phyloP scores from a whole-genome alignment of 176 grass and related monocot species.

The Aegilops speltoides region DNA sequence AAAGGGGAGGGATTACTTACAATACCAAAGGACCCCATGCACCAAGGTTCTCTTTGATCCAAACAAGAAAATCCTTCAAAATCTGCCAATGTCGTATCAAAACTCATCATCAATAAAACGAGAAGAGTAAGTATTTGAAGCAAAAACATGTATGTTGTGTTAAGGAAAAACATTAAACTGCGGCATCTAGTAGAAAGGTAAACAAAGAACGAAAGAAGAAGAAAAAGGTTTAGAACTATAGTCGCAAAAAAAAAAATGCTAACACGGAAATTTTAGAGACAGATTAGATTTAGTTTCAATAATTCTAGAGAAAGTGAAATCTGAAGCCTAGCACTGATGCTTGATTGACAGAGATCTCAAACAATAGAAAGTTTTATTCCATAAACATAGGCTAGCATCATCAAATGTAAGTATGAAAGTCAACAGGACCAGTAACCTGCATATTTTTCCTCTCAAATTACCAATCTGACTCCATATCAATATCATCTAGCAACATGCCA shows the following conservation, averaged over 20 bases:
- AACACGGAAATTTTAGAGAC: background rate
- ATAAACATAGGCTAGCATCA: background rate
- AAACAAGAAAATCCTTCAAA: slow-evolving; percentile 89
- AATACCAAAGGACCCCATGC: slow-evolving; percentile 97
- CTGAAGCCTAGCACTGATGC: background rate
- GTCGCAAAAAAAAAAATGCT: background rate
- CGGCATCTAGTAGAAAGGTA: background rate
- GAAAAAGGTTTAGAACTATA: background rate
- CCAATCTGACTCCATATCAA: background rate
- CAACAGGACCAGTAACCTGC: background rate
- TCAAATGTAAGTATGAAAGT: background rate
- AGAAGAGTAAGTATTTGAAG: slow-evolving; percentile 13
- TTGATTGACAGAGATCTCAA: background rate
- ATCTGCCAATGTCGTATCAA: slow-evolving; percentile 48
- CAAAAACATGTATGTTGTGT: background rate
- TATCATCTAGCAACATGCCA: background rate
- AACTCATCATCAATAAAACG: background rate
- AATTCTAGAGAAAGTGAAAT: background rate
- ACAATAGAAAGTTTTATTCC: background rate
- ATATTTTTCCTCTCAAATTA: background rate
- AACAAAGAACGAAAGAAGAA: background rate
- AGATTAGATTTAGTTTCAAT: background rate
- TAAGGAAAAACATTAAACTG: background rate
- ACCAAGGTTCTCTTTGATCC: slow-evolving; percentile 95
- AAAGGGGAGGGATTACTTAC: slow-evolving; percentile 55